These are phyloP conservation scores for Silene uniflora DNA, from an alignment of 148 eudicot species.

Conservation along the genomic window DNA sequence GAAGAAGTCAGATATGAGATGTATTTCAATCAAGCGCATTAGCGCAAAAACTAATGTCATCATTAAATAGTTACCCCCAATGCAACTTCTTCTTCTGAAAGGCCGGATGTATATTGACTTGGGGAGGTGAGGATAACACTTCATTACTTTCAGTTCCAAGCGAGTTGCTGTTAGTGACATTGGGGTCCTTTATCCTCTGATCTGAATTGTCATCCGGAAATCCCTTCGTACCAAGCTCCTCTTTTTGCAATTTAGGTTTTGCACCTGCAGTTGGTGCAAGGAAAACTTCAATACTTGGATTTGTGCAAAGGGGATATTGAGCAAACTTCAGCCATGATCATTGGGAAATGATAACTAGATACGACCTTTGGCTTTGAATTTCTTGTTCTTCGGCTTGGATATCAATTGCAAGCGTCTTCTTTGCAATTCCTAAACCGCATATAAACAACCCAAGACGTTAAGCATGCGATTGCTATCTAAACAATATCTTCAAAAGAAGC, in stretches of 20 bases:
- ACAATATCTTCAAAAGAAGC: background rate
- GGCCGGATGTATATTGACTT: constrained; percentile 24
- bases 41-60: background rate
- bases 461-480: background rate
- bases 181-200: constrained; percentile 22
- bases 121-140: background rate
- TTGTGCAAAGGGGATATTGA: background rate
- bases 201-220: constrained; percentile 14
- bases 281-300: background rate
- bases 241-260: constrained; percentile 19
- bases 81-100: constrained; percentile 53
- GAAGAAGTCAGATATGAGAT: background rate
- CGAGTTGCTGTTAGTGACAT: constrained; percentile 14
- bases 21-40: background rate
- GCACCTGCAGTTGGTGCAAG: constrained; percentile 12
- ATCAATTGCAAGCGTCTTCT: constrained; percentile 61
- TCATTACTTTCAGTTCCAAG: constrained; percentile 2
- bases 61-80: constrained; percentile 47
- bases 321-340: background rate
- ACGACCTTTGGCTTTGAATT: constrained; percentile 58
- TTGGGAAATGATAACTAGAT: background rate
- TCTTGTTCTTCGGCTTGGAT: constrained; percentile 44
- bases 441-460: background rate
- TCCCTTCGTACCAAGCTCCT: constrained; percentile 28
- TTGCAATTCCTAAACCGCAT: constrained; percentile 53